These are phyloP conservation scores for Clathrospora elynae DNA, from an alignment of 2,329 filamentous ascomycete species.

Conservation along the genomic window DNA sequence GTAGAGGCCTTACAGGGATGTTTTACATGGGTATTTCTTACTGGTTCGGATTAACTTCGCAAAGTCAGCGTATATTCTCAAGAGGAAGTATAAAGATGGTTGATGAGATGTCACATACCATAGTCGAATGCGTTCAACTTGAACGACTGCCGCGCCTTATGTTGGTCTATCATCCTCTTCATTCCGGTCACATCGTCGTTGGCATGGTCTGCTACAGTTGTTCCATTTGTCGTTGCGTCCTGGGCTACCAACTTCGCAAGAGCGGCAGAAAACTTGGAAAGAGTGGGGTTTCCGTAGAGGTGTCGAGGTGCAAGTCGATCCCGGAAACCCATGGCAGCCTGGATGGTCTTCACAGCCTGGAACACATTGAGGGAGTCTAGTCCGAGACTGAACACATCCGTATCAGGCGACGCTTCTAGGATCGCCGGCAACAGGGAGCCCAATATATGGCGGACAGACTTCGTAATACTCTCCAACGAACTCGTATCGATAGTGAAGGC, in stretches of 20 bases:
- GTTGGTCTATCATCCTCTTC: conserved; percentile 14
- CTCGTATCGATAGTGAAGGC: no score
- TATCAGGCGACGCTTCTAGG: conserved; percentile 20
- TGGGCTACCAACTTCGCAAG: conserved; percentile 9
- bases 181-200: conserved; percentile 4
- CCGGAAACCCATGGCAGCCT: conserved; percentile 34
- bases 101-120: no score
- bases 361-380: conserved; percentile 44
- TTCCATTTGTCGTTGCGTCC: neutral
- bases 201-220: rapidly evolving
- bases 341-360: conserved; percentile 38
- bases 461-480: no score
- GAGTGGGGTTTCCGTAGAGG: conserved; percentile 43
- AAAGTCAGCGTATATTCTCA: no score
- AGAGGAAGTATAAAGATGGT: no score
- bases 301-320: conserved; percentile 44
- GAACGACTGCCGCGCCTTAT: conserved; percentile 36
- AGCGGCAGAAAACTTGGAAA: conserved; percentile 29
- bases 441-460: no score
- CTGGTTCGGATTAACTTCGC: no score
- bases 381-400: conserved; percentile 42
- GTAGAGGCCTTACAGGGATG: no score
- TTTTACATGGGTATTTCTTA: no score
- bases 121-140: conserved; percentile 43
- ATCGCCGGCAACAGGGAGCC: conserved; percentile 2